These are phyloP conservation scores for Linanthus parryae DNA, from an alignment of 148 eudicot genomes.

Conservation along the genomic window DNA sequence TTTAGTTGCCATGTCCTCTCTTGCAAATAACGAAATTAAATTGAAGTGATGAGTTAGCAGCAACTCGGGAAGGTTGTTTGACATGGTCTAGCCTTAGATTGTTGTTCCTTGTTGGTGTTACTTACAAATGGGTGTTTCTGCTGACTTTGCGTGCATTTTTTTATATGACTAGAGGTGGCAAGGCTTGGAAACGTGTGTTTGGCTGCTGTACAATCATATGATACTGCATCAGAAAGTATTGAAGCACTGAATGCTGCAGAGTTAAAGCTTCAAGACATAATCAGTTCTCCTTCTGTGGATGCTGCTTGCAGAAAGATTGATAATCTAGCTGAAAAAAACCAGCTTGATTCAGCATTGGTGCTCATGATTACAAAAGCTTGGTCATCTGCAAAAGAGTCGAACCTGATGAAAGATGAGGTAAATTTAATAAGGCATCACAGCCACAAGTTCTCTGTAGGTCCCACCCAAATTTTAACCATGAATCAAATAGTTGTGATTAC, in stretches of 20 bases:
- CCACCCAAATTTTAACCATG: too few relatives aligned
- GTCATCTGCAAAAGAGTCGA: conserved; percentile 85
- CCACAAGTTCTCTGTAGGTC: too few relatives aligned
- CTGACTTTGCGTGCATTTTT: conserved; percentile 4
- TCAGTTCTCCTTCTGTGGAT: conserved; percentile 77
- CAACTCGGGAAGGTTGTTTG: too few relatives aligned
- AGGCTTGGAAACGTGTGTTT: conserved; percentile 63
- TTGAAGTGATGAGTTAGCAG: too few relatives aligned
- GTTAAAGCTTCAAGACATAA: conserved; percentile 76
- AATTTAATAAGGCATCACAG: too few relatives aligned
- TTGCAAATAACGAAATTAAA: too few relatives aligned
- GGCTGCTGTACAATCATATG: conserved; percentile 81
- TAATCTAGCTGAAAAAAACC: conserved; percentile 72
- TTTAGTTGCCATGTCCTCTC: too few relatives aligned
- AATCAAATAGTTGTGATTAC: too few relatives aligned
- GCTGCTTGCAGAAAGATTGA: conserved; percentile 87
- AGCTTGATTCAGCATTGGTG: conserved; percentile 77
- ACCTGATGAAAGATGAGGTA: conserved; percentile 88
- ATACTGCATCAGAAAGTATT: conserved; percentile 65
- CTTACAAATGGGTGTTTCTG: background rate
- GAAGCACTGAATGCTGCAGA: conserved; percentile 78
- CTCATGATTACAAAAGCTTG: conserved; percentile 88
- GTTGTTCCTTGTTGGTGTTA: background rate
- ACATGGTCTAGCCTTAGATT: too few relatives aligned
- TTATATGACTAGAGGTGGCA: conserved; percentile 46